Conservation (phyloP, 257 asterid genomes). For the Rhazya stricta region DNA sequence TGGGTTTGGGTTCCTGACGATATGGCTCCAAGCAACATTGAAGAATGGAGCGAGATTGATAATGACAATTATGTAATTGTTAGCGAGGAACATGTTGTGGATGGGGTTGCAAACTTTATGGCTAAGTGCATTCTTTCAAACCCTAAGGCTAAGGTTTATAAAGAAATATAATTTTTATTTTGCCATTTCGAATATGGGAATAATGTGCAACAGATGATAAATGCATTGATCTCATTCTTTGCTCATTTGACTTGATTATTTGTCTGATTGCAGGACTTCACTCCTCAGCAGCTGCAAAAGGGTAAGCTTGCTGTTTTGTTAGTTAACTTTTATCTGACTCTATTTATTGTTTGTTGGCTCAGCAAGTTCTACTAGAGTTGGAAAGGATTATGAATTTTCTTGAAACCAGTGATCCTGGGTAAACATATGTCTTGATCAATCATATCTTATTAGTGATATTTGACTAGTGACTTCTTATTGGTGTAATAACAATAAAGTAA, state of each 20-base stretch:
- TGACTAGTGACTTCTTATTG: not conserved
- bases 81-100: slow-evolving; percentile 75
- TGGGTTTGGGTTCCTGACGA: slow-evolving; percentile 96
- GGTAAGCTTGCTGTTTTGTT: slow-evolving; percentile 33
- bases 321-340: not conserved
- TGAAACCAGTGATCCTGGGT: not conserved
- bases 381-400: not conserved
- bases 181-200: not conserved
- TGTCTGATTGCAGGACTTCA: slow-evolving; percentile 57
- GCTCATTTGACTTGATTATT: slow-evolving; percentile 8
- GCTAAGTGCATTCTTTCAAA: slow-evolving; percentile 79
- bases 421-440: not conserved
- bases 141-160: slow-evolving; percentile 59
- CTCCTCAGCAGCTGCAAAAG: slow-evolving; percentile 71
- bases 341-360: not conserved
- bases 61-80: slow-evolving; percentile 68
- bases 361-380: not conserved
- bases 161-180: not conserved
- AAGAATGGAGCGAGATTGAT: slow-evolving; percentile 77
- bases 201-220: not conserved
- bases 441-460: not conserved
- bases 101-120: slow-evolving; percentile 87
- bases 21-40: slow-evolving; percentile 42
- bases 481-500: not conserved
- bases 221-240: not conserved